Percentiles rank a stretch among this genome's conserved stretches.
phyloP scores from a whole-genome alignment of 129 eudicot genomes.

The Arctium minus region DNA sequence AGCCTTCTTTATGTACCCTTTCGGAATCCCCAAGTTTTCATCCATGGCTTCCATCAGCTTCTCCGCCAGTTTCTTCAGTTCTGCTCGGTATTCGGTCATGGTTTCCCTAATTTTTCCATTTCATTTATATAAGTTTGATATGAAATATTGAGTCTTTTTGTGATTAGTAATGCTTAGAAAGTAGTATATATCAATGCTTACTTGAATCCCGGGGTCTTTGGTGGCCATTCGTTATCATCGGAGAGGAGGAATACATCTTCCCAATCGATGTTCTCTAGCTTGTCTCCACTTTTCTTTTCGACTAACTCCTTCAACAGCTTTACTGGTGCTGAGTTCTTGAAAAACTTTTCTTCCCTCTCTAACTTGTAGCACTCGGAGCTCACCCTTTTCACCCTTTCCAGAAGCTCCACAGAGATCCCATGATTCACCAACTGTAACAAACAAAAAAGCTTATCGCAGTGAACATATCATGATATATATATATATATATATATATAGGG shows the following conservation, averaged over 20 bases:
- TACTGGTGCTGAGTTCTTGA: constrained; percentile 43
- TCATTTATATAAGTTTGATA: background rate
- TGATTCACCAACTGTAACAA: constrained; percentile 47
- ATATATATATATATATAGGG: too few relatives aligned
- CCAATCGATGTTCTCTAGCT: constrained; percentile 67
- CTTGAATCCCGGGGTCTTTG: constrained; percentile 56
- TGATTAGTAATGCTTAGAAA: too few relatives aligned
- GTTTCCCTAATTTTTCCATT: constrained; percentile 47
- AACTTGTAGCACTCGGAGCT: constrained; percentile 54
- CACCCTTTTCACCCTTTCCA: constrained; percentile 68
- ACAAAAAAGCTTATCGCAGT: too few relatives aligned
- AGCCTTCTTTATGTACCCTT: constrained; percentile 63
- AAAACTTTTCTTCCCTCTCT: constrained; percentile 62
- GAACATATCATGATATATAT: too few relatives aligned
- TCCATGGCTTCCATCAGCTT: constrained; percentile 73
- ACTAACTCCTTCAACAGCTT: constrained; percentile 47
- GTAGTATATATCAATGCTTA: constrained; percentile 15
- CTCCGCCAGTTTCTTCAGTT: constrained; percentile 57
- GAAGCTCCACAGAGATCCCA: constrained; percentile 52
- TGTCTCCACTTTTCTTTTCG: constrained; percentile 37
- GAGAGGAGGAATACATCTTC: constrained; percentile 58
- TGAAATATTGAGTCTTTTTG: too few relatives aligned
- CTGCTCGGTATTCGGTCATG: constrained; percentile 59
- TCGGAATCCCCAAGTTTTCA: constrained; percentile 74
- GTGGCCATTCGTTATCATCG: constrained; percentile 69